Evolutionary conservation across 2,329 filamentous ascomycete genomes (phyloP).

Genomic region (Byssoonygena ceratinophila): DNA sequence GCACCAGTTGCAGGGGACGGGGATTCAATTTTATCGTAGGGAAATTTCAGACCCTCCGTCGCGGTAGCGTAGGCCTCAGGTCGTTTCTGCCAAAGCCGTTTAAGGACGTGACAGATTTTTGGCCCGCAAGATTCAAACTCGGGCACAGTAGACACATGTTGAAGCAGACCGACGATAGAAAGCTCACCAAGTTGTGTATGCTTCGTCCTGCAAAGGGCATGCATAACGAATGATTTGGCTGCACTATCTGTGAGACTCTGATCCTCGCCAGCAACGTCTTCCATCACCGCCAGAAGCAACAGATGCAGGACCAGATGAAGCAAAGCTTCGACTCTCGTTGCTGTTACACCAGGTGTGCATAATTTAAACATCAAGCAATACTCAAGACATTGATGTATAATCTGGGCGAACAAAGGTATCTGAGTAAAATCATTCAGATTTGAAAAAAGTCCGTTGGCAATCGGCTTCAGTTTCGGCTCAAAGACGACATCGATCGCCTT

Average conservation of each 20-base stretch:
- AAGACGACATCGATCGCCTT: constrained; percentile 74
- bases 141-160: constrained; percentile 50
- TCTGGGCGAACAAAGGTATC: constrained; percentile 76
- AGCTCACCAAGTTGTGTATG: constrained; percentile 32
- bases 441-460: constrained; percentile 66
- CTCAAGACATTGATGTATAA: constrained; percentile 77
- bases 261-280: constrained; percentile 58
- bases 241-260: constrained; percentile 36
- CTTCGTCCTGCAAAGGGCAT: constrained; percentile 55
- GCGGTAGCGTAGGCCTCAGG: constrained; percentile 61
- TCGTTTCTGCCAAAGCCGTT: constrained; percentile 72
- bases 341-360: constrained; percentile 62
- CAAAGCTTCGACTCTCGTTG: constrained; percentile 79
- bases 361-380: constrained; percentile 63
- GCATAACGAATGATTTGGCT: constrained; percentile 58
- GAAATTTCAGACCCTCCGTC: constrained; percentile 49
- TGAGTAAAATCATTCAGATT: constrained; percentile 68
- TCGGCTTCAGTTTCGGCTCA: constrained; percentile 70
- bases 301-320: constrained; percentile 85
- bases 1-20: constrained; percentile 63
- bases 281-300: constrained; percentile 70
- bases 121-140: constrained; percentile 73
- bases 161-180: constrained; percentile 45
- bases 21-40: constrained; percentile 69
- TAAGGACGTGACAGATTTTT: constrained; percentile 73